A percentile compares a stretch with the other conserved stretches of the same genome.
Conservation (phyloP, 352 stramenopile genomes). For the Pythium biforme region DNA sequence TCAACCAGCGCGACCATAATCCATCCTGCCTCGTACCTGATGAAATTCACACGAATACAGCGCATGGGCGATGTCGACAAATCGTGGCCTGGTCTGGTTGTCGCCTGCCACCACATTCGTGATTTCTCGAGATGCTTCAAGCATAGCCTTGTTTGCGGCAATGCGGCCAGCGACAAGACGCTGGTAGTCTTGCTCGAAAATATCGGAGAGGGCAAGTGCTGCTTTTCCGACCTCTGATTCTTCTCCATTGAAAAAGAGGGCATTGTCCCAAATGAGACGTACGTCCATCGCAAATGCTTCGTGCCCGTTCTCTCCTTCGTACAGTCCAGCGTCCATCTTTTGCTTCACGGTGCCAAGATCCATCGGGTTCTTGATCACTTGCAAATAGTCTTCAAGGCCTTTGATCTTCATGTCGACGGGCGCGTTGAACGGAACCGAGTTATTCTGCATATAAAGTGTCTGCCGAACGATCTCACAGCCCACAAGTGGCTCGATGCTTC, state of each 20-base stretch:
- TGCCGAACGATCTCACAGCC: constrained; percentile 80
- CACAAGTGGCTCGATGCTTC: constrained; percentile 67
- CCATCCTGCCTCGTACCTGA: constrained; percentile 28
- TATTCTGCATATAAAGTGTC: constrained; percentile 81
- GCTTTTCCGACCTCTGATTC: constrained; percentile 73
- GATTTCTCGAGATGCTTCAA: constrained; percentile 39
- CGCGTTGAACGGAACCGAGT: constrained; percentile 75
- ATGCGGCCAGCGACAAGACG: constrained; percentile 65
- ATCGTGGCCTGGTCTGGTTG: constrained; percentile 35
- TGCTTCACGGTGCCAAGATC: constrained; percentile 88
- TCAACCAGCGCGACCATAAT: too few species aligned
- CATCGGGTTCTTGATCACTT: constrained; percentile 89
- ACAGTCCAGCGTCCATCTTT: constrained; percentile 67
- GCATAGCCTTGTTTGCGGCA: constrained; percentile 50
- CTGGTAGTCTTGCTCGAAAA: constrained; percentile 83
- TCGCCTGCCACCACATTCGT: constrained; percentile 5
- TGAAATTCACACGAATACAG: constrained; percentile 74
- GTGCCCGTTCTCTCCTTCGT: constrained; percentile 58
- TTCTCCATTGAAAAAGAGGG: constrained; percentile 73
- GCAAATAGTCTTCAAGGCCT: constrained; percentile 83
- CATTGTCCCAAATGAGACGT: constrained; percentile 86
- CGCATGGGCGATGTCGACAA: constrained; percentile 62
- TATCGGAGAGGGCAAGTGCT: constrained; percentile 67
- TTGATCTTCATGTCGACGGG: constrained; percentile 80
- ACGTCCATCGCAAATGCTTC: constrained; percentile 72